Base-by-base conservation (phyloP, 495 filamentous ascomycete species). In the Aspergillus asperescens region DNA sequence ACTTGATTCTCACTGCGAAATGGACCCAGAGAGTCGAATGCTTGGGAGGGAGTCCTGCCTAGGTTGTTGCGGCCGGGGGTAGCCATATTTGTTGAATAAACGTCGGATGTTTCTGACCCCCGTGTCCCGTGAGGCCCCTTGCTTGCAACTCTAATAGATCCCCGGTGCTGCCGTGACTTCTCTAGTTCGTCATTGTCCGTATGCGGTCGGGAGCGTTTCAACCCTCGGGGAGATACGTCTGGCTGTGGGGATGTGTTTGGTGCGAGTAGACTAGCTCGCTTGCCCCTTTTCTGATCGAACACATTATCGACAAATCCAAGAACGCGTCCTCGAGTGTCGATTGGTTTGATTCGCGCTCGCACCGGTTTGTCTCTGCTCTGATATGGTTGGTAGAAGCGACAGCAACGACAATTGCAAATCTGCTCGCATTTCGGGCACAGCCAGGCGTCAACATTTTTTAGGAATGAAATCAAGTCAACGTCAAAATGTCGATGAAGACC, bases 401-500 rank as follows among this genome's bases (percentile, higher is more conserved):
- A 62, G 25, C 54, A 59, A 19, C 56, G 56, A 16, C 60, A 62
- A 27, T 59, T 62, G 50, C 60, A 62, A 7, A 50, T 20, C 19
- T 56, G 53, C 1, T 48, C 52, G 37, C 56, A 62, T 47, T 62
- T 62, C 1, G 54, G 56, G 16, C 60, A 62, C 9, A 15, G 2
- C 60, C 60, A 62, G 7, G 50, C 19, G 0, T 54, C 38, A 1
- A 18, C 12, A 7, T 45, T 39, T 24, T 56, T 48, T 8, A 62
- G 32, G 15, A 57, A 52, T 4, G 41, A 12, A 9, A 59, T 46
- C 4, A 59, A 28, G 12, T 62, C 56, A 20, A 62, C 40, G 39
- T 59, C 60, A 34, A 62, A 62, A 34, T 62, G 60, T 19, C 60
- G 37, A 28, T 59, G 35, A 10, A 62, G 56, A 4, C 60, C 60